These are phyloP conservation scores for Triticum turgidum DNA, from an alignment of 176 grass and related monocot species.

Conservation along the genomic window DNA sequence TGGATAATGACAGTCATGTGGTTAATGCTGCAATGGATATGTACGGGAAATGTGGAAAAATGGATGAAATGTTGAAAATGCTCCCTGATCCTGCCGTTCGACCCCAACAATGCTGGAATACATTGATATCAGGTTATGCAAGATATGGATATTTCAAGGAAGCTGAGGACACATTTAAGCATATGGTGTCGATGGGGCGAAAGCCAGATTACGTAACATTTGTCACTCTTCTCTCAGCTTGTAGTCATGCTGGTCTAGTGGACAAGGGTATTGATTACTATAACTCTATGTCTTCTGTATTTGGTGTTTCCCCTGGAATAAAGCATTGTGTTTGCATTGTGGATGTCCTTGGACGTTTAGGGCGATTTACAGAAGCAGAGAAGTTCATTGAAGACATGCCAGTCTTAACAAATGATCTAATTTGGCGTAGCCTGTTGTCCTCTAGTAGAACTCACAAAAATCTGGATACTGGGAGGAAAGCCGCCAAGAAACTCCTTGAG, in stretches of 20 bases:
- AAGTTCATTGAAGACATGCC: slow-evolving; percentile 76
- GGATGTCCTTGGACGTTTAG: slow-evolving; percentile 76
- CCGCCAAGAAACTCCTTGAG: slow-evolving; percentile 69
- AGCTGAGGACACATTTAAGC: slow-evolving; percentile 71
- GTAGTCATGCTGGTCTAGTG: slow-evolving; percentile 77
- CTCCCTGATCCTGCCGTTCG: slow-evolving; percentile 52
- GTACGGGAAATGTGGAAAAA: slow-evolving; percentile 88
- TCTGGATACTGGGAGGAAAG: slow-evolving; percentile 71
- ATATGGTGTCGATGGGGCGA: slow-evolving; percentile 54
- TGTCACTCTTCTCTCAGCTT: slow-evolving; percentile 76
- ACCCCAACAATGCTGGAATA: slow-evolving; percentile 78
- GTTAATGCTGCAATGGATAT: slow-evolving; percentile 89
- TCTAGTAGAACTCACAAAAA: slow-evolving; percentile 76
- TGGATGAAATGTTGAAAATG: slow-evolving; percentile 69
- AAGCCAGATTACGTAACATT: slow-evolving; percentile 83
- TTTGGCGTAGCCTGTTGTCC: slow-evolving; percentile 89
- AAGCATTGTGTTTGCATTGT: slow-evolving; percentile 92
- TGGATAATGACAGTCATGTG: slow-evolving; percentile 59
- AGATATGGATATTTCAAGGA: slow-evolving; percentile 67
- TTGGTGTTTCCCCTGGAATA: slow-evolving; percentile 67
- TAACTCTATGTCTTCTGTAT: slow-evolving; percentile 57
- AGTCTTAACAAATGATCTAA: slow-evolving; percentile 65
- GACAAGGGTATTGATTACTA: slow-evolving; percentile 75
- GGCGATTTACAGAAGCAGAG: slow-evolving; percentile 58
- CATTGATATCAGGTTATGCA: slow-evolving; percentile 80